Percentiles rank a stretch among this genome's conserved stretches.
Evolutionary conservation across 495 filamentous ascomycete genomes (phyloP).

Genomic region (Tuber microsphaerosporum): DNA sequence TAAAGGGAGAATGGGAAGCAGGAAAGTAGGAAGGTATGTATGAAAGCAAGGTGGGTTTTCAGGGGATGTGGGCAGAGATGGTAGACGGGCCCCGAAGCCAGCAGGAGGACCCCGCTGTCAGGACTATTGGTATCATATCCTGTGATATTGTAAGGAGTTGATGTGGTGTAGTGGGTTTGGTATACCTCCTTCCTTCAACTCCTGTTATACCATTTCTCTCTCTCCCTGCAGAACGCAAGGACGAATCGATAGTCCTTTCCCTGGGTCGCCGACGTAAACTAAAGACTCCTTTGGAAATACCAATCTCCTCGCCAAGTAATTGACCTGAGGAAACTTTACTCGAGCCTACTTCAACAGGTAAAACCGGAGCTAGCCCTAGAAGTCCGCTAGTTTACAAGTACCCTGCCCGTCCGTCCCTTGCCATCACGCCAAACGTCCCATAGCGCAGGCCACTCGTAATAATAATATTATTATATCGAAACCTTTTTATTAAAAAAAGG

Average conservation of each 20-base stretch:
- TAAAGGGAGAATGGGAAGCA: background rate
- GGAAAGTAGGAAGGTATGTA: background rate
- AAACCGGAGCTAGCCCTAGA: background rate
- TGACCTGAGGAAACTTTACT: background rate
- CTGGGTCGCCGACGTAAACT: background rate
- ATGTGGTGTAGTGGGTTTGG: background rate
- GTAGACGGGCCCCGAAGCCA: background rate
- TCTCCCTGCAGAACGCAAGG: background rate
- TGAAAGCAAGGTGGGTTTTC: background rate
- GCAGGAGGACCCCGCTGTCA: background rate
- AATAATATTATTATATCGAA: too few relatives aligned
- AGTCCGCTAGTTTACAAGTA: background rate
- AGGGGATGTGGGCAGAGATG: background rate
- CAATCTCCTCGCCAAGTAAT: background rate
- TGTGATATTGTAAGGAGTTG: background rate
- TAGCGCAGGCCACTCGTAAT: background rate
- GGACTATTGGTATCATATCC: background rate
- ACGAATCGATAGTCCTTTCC: background rate
- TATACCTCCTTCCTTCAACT: background rate
- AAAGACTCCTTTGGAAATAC: background rate
- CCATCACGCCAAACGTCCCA: background rate
- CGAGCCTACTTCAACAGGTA: background rate
- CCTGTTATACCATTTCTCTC: background rate
- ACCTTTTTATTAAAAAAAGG: background rate
- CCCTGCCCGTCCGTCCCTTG: too few relatives aligned